phyloP scores from a whole-genome alignment of 495 filamentous ascomycete genomes.

The Cairneyella variabilis region DNA sequence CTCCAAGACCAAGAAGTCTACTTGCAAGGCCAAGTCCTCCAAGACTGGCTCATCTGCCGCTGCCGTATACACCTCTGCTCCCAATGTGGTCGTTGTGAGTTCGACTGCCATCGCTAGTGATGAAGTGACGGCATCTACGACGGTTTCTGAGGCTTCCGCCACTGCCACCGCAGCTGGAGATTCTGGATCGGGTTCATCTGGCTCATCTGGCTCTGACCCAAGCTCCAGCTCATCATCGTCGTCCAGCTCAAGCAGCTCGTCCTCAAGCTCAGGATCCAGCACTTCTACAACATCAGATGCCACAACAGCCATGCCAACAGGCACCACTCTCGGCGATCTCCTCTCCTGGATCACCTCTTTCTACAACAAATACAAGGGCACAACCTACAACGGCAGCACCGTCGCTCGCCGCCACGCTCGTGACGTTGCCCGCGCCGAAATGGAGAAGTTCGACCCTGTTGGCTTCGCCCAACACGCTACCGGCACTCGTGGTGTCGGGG shows the following conservation, averaged over 20 bases:
- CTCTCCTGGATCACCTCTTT: constrained; percentile 15
- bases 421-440: background rate
- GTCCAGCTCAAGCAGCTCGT: background rate
- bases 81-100: background rate
- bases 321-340: constrained; percentile 25
- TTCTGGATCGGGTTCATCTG: too few relatives aligned
- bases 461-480: background rate
- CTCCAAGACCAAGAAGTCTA: constrained; percentile 23
- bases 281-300: constrained; percentile 18
- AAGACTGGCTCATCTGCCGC: background rate
- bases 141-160: background rate
- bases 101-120: too few relatives aligned
- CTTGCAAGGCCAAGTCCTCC: constrained; percentile 17
- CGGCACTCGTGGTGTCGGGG: background rate
- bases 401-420: constrained; percentile 15
- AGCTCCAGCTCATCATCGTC: background rate
- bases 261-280: constrained; percentile 4
- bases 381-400: background rate
- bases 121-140: too few relatives aligned
- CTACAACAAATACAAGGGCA: constrained; percentile 7
- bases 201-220: background rate
- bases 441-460: background rate
- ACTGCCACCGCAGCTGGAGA: background rate
- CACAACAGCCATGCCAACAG: constrained; percentile 18
- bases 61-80: background rate